Base-by-base conservation (phyloP, 208 protist species). In the Leishmania tarentolae region DNA sequence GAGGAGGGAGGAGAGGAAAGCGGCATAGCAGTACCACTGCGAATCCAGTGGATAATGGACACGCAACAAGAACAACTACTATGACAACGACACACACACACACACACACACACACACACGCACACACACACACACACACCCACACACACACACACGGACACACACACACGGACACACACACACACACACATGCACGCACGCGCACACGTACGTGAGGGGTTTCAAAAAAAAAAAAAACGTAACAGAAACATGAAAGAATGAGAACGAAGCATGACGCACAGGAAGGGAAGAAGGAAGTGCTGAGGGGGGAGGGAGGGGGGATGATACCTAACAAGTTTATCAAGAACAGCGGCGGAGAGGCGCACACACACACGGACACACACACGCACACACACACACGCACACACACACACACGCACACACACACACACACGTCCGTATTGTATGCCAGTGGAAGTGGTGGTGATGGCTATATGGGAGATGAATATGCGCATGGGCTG, bases 151-250 rank as follows among this genome's bases (percentile, higher is more conserved):
- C 28, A 17, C 57, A 24, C 15, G n/a, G 5, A 69, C n/a, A n/a
- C n/a, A n/a, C n/a, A n/a, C n/a, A 73, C 65, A 70, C 63, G 8
- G 35, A 4, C 65, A 42, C 65, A 42, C 65, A 44, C 21, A 70
- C 65, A 35, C 11, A 69, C 2, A 2, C 57, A 19, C 1, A 17
- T 13, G 57, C 57, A 24, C 15, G n/a, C n/a, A 69, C 63, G 42
- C 13, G 11, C 66, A 72, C 66, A 72, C 66, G 50, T 42, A 72
- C 66, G 21, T n/a, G n/a, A n/a, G n/a, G n/a, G n/a, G n/a, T n/a
- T n/a, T n/a, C n/a, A n/a, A n/a, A n/a, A n/a, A n/a, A n/a, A n/a
- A n/a, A n/a, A n/a, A n/a, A n/a, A n/a, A n/a, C n/a, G n/a, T n/a
- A n/a, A n/a, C n/a, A n/a, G n/a, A n/a, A n/a, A n/a, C n/a, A n/a